phyloP scores from a whole-genome alignment of 148 eudicot genomes.

The Nyssa sinensis region DNA sequence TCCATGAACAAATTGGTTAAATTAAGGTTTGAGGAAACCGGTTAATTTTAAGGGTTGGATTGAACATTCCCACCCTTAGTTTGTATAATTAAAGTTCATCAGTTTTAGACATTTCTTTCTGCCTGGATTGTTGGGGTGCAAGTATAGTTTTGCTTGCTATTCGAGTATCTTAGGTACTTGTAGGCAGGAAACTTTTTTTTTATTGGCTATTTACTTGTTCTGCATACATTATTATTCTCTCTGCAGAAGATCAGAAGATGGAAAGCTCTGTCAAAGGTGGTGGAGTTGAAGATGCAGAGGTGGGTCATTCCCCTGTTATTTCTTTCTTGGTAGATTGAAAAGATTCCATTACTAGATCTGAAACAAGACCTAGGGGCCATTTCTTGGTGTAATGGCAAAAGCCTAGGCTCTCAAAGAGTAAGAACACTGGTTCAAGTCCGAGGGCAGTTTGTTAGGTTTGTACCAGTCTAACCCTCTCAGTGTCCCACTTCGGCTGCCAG shows the following conservation, averaged over 20 bases:
- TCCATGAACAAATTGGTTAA: neutral
- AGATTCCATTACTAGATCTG: neutral
- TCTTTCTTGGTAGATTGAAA: neutral
- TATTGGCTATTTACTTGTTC: neutral
- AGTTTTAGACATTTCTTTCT: neutral
- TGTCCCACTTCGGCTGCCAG: too few species aligned
- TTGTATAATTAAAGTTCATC: neutral
- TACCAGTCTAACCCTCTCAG: too few species aligned
- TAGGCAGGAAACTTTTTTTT: neutral
- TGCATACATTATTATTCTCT: neutral
- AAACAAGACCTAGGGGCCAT: neutral
- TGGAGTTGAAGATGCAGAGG: slow-evolving; percentile 28
- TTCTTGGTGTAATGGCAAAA: too few species aligned
- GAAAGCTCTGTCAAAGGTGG: slow-evolving; percentile 20
- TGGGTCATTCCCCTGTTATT: neutral
- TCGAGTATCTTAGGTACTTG: neutral
- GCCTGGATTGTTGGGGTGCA: neutral
- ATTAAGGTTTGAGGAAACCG: neutral
- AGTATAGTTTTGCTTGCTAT: neutral
- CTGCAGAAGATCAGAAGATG: slow-evolving; percentile 30
- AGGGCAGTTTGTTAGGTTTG: too few species aligned
- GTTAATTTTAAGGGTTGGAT: neutral
- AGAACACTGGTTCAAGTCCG: neutral
- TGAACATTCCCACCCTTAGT: neutral
- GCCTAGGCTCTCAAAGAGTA: too few species aligned